These are phyloP conservation scores for Alternaria hordeiaustralica DNA, from an alignment of 2,329 filamentous ascomycete species.

Conservation along the genomic window DNA sequence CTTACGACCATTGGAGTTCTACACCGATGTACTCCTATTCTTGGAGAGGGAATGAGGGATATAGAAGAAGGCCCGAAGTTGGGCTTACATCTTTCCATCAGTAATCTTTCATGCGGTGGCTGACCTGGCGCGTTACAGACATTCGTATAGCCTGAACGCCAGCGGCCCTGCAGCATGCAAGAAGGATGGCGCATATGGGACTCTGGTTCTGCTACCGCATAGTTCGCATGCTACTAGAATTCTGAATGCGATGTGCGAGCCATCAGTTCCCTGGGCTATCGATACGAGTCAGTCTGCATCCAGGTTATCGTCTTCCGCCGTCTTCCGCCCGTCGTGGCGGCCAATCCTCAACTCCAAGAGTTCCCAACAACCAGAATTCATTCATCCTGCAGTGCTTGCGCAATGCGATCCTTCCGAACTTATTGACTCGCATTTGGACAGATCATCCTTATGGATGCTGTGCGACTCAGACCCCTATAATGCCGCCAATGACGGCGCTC, in stretches of 20 bases:
- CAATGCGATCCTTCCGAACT: not conserved
- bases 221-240: not conserved
- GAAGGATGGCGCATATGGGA: not conserved
- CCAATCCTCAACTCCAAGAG: not conserved
- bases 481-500: conserved; percentile 1
- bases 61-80: not conserved
- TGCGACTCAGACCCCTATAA: not conserved
- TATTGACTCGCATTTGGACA: not conserved
- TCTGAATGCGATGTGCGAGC: not conserved
- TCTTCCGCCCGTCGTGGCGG: not conserved
- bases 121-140: not conserved
- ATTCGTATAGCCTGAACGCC: not conserved
- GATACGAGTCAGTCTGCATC: not conserved
- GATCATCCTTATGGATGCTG: not conserved
- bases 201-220: not conserved
- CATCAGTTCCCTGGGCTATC: not conserved
- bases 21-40: not conserved
- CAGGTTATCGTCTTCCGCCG: not conserved
- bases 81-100: not conserved
- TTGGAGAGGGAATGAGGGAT: not conserved
- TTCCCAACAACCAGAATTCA: not conserved
- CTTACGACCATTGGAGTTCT: not conserved
- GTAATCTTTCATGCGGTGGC: not conserved
- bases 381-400: not conserved
- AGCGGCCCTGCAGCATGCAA: not conserved